phyloP scores from a whole-genome alignment of 345 rosid species.

The Psidium friedrichsthalianum region DNA sequence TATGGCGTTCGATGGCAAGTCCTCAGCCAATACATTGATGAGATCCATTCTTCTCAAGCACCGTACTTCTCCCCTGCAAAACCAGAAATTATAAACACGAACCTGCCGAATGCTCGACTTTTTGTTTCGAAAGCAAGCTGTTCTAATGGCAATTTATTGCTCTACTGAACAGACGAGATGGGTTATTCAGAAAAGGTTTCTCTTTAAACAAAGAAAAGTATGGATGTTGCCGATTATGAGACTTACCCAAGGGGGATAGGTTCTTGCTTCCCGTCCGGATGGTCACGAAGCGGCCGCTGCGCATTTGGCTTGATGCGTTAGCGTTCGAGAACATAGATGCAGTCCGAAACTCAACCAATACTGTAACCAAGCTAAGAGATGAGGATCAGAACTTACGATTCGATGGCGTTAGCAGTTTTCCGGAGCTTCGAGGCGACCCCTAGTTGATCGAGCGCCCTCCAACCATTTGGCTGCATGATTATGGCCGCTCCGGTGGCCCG shows the following conservation, averaged over 20 bases:
- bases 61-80: constrained; percentile 37
- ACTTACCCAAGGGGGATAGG: neutral
- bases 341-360: neutral
- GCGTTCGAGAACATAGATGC: neutral
- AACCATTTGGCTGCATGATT: constrained; percentile 39
- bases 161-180: neutral
- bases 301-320: neutral
- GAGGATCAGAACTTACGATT: neutral
- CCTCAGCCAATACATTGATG: constrained; percentile 24
- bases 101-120: neutral
- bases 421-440: constrained; percentile 40
- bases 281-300: neutral
- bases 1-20: constrained; percentile 25
- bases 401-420: constrained; percentile 13
- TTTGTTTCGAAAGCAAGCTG: neutral
- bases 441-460: constrained; percentile 52
- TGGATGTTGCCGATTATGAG: neutral
- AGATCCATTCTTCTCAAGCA: constrained; percentile 37
- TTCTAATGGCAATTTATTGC: neutral
- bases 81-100: neutral
- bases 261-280: neutral
- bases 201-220: neutral
- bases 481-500: constrained; percentile 41
- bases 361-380: neutral
- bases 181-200: neutral